phyloP scores from a whole-genome alignment of 306 rosid species.

The Cicer judaicum region DNA sequence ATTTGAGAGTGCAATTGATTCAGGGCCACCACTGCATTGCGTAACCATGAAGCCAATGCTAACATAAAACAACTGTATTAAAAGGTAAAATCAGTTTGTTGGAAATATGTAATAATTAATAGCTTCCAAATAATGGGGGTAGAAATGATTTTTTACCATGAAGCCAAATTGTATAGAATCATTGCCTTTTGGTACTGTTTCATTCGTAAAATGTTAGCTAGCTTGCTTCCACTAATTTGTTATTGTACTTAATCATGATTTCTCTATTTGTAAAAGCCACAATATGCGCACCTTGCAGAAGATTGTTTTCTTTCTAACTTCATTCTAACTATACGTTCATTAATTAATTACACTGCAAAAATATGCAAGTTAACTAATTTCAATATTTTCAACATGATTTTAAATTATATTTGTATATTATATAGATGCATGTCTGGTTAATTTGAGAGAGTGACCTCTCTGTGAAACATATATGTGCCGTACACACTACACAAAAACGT shows the following conservation, averaged over 20 bases:
- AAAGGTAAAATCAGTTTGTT: conserved; percentile 52
- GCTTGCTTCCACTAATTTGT: conserved; percentile 42
- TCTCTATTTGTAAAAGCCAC: conserved; percentile 40
- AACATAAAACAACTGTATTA: conserved; percentile 26
- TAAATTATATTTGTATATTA: not conserved
- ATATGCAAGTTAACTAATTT: no score
- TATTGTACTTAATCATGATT: conserved; percentile 37
- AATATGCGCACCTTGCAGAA: conserved; percentile 31
- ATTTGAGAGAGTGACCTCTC: conserved; percentile 40
- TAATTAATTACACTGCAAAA: not conserved
- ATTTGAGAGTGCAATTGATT: conserved; percentile 28
- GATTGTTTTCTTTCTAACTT: not conserved
- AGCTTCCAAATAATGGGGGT: conserved; percentile 50
- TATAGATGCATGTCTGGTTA: not conserved
- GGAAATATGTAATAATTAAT: conserved; percentile 53
- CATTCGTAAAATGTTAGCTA: conserved; percentile 37
- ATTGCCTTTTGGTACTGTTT: conserved; percentile 46
- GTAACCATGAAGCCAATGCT: not conserved
- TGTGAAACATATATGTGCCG: conserved; percentile 25
- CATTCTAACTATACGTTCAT: not conserved
- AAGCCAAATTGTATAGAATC: conserved; percentile 43
- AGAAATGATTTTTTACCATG: conserved; percentile 37
- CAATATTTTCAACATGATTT: no score
- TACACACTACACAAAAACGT: not conserved
- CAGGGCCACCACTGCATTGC: conserved; percentile 27